Evolutionary conservation across 129 eudicot species (phyloP).

Genomic region (Helianthus tuberosus): DNA sequence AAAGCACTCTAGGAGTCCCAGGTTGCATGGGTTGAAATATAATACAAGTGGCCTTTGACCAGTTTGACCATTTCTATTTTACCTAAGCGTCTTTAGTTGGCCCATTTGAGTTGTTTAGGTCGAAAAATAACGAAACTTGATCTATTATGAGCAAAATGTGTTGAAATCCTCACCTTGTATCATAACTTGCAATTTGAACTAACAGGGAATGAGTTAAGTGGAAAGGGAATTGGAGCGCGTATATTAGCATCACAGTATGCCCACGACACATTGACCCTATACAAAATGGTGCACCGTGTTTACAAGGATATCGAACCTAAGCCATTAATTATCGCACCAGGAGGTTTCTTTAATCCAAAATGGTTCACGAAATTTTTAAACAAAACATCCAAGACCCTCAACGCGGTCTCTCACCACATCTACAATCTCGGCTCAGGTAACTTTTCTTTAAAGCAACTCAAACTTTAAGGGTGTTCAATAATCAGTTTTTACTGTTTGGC

Average conservation of each 20-base stretch:
- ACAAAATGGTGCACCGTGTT: slow-evolving; percentile 44
- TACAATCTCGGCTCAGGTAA: slow-evolving; percentile 90
- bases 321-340: slow-evolving; percentile 76
- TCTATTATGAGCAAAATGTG: neutral
- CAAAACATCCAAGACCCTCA: slow-evolving; percentile 47
- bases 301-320: slow-evolving; percentile 48
- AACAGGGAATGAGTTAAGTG: slow-evolving; percentile 84
- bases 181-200: neutral
- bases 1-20: neutral
- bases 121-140: neutral
- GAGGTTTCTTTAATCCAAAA: slow-evolving; percentile 61
- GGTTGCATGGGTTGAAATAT: neutral
- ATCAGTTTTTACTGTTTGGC: too few relatives aligned
- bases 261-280: slow-evolving; percentile 42
- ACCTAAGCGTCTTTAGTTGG: too few relatives aligned
- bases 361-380: slow-evolving; percentile 60
- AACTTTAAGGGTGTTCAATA: neutral
- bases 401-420: slow-evolving; percentile 73
- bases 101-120: neutral
- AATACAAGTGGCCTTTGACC: neutral
- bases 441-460: neutral
- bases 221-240: slow-evolving; percentile 73
- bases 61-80: neutral
- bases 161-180: neutral
- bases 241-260: slow-evolving; percentile 67